Base-by-base conservation (phyloP, 148 eudicot genomes). In the Bassia scoparia region DNA sequence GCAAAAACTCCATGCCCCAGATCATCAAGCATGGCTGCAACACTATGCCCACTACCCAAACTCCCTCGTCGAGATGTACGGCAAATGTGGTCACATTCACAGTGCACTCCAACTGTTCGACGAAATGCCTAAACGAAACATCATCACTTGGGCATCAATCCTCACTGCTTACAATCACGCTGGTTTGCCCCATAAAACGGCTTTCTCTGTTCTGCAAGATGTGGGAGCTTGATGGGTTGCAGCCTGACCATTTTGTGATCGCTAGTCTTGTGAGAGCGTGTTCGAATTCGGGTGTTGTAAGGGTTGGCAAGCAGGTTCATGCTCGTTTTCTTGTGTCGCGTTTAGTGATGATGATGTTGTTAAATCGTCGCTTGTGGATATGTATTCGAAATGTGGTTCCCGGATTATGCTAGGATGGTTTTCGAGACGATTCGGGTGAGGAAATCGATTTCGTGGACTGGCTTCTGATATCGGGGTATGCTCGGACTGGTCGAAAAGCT, bases 391-490 rank as follows among this genome's bases (percentile, higher is more conserved):
- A 82, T 82, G 92, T 75, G 85, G 65, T 68, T 78, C 33, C 73
- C 77, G 13, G 89, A 83, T 29, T 43, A 58, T 77, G 96, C 87
- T 16, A 74, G 84, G 50, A 38, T 24, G 61, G 89, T 90, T 67
- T 90, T 90, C 37, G 77, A 88, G 49, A 61, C 82, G 18, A 88
- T 90, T 79, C 41, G 41, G 31, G 70, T 30, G 46, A 86, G 74
- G 46, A 90, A 74, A 81, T 50, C 81, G n/a, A 73, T 88, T 76
- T 86, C 89, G 75, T 90, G 90, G 92, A 86, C 90, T 11, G 87
- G n/a, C n/a, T 90, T 34, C 73, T 90, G 84, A 31, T 90, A 43
- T 82, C 88, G 12, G 96, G 92, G 69, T 90, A 88, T 76, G 90
- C 96, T 2, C 72, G 78, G 68, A 53, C 3, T 65, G 96, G 92